Percentiles rank a stretch among this genome's conserved stretches.
phyloP scores from a whole-genome alignment of 2,329 filamentous ascomycete species.

The Aspergillus texensis region DNA sequence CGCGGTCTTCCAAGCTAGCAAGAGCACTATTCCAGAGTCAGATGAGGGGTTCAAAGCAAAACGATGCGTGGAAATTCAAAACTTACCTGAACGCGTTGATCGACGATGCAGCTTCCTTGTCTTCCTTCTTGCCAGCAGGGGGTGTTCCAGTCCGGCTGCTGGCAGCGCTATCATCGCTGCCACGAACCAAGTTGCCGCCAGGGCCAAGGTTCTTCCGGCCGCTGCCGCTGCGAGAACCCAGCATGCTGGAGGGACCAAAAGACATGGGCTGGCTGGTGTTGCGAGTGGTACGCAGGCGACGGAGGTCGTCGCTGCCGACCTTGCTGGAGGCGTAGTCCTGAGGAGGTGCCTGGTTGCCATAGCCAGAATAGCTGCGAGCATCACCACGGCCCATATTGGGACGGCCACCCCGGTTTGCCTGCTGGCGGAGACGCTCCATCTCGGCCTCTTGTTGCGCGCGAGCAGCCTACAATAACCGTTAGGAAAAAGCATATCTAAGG shows the following conservation, averaged over 20 bases:
- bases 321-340: slow-evolving; percentile 73
- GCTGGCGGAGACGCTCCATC: slow-evolving; percentile 57
- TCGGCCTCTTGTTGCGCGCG: slow-evolving; percentile 83
- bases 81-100: slow-evolving; percentile 93
- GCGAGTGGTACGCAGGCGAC: slow-evolving; percentile 69
- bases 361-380: slow-evolving; percentile 78
- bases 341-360: slow-evolving; percentile 68
- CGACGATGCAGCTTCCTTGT: slow-evolving; percentile 66
- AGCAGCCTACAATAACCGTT: slow-evolving; percentile 53
- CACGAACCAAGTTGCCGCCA: slow-evolving; percentile 70
- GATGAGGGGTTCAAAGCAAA: slow-evolving; percentile 12
- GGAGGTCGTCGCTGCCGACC: slow-evolving; percentile 88
- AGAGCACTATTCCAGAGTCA: slow-evolving; percentile 43
- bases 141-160: slow-evolving; percentile 91
- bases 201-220: slow-evolving; percentile 73
- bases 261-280: slow-evolving; percentile 64
- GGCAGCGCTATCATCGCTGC: slow-evolving; percentile 80
- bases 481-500: slow-evolving; percentile 10
- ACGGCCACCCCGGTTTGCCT: slow-evolving; percentile 63
- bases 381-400: slow-evolving; percentile 80
- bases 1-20: slow-evolving; percentile 49
- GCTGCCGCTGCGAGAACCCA: slow-evolving; percentile 88
- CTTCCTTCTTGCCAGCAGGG: slow-evolving; percentile 66
- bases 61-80: not conserved
- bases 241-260: slow-evolving; percentile 84